Evolutionary conservation across 257 asterid genomes (phyloP).

Genomic region (Echites panduratus): DNA sequence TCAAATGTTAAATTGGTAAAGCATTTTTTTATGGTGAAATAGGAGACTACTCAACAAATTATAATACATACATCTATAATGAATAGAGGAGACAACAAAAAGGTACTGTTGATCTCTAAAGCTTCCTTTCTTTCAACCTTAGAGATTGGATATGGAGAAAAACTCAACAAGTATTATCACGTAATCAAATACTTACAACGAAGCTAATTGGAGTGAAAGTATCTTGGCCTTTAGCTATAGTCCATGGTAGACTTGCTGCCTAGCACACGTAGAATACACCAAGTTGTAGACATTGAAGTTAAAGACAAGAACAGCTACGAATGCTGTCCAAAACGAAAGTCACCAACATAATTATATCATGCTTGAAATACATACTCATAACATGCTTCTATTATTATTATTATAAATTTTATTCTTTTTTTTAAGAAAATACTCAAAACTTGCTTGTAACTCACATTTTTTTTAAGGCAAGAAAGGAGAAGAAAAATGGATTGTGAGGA

Average conservation of each 20-base stretch:
- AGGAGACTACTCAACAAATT: neutral
- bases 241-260: slow-evolving; percentile 99
- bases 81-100: neutral
- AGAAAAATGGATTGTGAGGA: neutral
- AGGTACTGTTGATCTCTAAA: neutral
- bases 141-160: neutral
- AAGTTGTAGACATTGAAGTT: no score
- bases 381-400: no score
- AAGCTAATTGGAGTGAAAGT: slow-evolving; percentile 97
- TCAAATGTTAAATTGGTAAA: slow-evolving; percentile 2
- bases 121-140: neutral
- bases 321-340: neutral
- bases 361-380: neutral
- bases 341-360: neutral
- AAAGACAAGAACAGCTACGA: neutral
- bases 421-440: no score
- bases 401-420: no score
- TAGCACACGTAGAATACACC: no score
- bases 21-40: neutral
- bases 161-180: neutral
- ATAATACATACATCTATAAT: neutral
- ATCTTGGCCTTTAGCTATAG: slow-evolving; percentile 94
- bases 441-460: no score
- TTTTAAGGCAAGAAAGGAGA: neutral
- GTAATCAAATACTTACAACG: slow-evolving; percentile 51